Percentiles rank a stretch among this genome's conserved stretches.
Evolutionary conservation across 1,139 yeast genomes (phyloP).

Genomic region (Trichomonascaceae sp.): DNA sequence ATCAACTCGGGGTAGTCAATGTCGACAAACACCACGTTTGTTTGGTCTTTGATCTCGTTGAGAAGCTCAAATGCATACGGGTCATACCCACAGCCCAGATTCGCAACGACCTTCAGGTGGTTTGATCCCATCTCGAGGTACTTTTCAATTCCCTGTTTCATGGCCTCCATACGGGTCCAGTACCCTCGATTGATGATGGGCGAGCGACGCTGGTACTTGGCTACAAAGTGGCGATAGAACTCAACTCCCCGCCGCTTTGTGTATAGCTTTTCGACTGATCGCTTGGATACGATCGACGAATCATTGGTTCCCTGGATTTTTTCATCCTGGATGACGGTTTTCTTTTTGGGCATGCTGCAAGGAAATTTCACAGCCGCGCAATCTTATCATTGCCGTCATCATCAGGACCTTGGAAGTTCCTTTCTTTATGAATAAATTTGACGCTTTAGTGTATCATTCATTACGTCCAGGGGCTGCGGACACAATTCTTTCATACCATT

Average conservation of each 20-base stretch:
- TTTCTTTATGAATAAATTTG: not conserved
- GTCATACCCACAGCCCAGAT: conserved; percentile 66
- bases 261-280: conserved; percentile 65
- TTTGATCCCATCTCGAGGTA: conserved; percentile 24
- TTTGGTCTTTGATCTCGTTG: conserved; percentile 14
- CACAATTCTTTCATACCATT: no score
- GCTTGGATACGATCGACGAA: conserved; percentile 69
- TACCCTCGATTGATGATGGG: conserved; percentile 78
- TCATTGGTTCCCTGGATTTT: conserved; percentile 71
- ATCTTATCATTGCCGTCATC: conserved; percentile 1
- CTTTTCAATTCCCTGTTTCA: conserved; percentile 37
- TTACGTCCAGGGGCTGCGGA: no score
- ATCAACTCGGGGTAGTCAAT: conserved; percentile 66
- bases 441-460: not conserved
- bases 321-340: conserved; percentile 24
- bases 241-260: conserved; percentile 19
- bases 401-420: no score
- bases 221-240: conserved; percentile 58
- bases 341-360: conserved; percentile 10
- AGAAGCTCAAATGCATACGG: conserved; percentile 54
- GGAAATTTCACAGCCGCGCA: conserved; percentile 1
- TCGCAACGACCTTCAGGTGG: conserved; percentile 33
- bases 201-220: conserved; percentile 53
- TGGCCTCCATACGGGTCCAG: conserved; percentile 70
- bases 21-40: conserved; percentile 43